Evolutionary conservation across 495 filamentous ascomycete species (phyloP), one percentile per base, ranked within the genome.

Genomic region (Penicillium cataractarum): DNA sequence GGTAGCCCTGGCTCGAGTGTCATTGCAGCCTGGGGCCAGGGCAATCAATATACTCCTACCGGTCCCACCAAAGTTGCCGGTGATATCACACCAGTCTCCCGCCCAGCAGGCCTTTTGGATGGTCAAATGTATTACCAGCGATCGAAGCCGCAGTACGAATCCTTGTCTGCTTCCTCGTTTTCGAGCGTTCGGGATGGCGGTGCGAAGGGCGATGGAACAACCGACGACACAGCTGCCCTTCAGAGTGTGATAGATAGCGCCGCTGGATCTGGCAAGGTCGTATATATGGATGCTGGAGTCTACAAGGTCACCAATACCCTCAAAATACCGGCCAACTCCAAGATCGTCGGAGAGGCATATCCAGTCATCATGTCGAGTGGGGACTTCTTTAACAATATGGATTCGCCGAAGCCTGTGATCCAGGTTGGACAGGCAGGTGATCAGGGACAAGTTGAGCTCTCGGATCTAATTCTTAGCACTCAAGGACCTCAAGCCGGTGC

Each of bases 11-110:
- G 83, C 27, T 74, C 80, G 0, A 72, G 66, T n/a, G 85, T 78
- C 7, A 83, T 87, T 63, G 66, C 62, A 65, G 22, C 74, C 0
- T 86, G 79, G 74, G 80, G 67, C 52, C 77, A 84, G 58, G 84
- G 83, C 7, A 71, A 81, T 58, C 58, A 62, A 24, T 83, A 83
- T 58, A 74, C 57, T 8, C 73, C 76, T 7, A 65, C 40, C 52
- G 68, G 71, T 32, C 73, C 71, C 4, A 60, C 31, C 15, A 71
- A 60, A 40, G 64, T 79, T 51, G 76, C 77, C 57, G 70, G 68
- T 21, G 57, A 67, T 15, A 37, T 73, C 10, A 53, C 65, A 3
- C 61, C 74, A 0, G 48, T 69, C 5, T 50, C 62, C 10, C 76
- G 75, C n/a, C 70, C 80, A 12, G 33, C 55, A 15, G 46, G 48